phyloP scores from a whole-genome alignment of 2,329 filamentous ascomycete species.

The Cadophora sp. region DNA sequence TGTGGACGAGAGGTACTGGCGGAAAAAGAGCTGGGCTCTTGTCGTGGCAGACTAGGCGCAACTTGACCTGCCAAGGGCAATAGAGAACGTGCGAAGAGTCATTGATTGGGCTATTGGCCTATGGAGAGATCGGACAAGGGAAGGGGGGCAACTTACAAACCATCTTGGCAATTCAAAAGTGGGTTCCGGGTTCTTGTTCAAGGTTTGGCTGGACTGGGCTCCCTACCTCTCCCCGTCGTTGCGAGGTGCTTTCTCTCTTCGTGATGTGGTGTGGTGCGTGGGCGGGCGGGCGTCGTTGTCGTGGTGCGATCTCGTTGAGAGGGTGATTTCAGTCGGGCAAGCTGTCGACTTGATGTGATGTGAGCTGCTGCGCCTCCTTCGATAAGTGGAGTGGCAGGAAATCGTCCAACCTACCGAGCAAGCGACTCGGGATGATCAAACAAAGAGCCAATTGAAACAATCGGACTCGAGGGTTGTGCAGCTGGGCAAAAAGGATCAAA shows the following conservation, averaged over 20 bases:
- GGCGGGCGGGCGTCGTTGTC: not conserved
- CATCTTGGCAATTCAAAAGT: constrained; percentile 35
- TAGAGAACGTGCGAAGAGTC: not conserved
- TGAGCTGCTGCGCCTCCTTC: constrained; percentile 25
- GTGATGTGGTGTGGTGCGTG: too few relatives aligned
- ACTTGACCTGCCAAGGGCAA: constrained; percentile 17
- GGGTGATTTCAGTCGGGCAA: not conserved
- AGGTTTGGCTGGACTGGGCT: constrained; percentile 1
- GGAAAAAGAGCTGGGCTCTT: constrained; percentile 1
- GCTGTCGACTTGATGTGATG: not conserved
- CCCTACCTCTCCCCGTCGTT: not conserved
- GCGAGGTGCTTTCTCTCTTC: constrained; percentile 11
- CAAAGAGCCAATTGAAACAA: constrained; percentile 14
- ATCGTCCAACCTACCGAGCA: constrained; percentile 10
- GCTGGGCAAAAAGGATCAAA: not conserved
- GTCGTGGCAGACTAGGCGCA: constrained; percentile 16
- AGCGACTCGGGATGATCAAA: constrained; percentile 16
- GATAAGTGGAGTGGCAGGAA: constrained; percentile 19
- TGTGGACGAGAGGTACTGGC: constrained; percentile 8
- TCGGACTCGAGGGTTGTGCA: constrained; percentile 13
- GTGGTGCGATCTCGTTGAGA: not conserved
- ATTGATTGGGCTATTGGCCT: constrained; percentile 13
- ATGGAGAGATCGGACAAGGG: constrained; percentile 13
- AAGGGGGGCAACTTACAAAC: constrained; percentile 34
- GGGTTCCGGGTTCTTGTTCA: constrained; percentile 16